phyloP scores from a whole-genome alignment of 2,329 filamentous ascomycete species.

The Aspergillus aculeatus region DNA sequence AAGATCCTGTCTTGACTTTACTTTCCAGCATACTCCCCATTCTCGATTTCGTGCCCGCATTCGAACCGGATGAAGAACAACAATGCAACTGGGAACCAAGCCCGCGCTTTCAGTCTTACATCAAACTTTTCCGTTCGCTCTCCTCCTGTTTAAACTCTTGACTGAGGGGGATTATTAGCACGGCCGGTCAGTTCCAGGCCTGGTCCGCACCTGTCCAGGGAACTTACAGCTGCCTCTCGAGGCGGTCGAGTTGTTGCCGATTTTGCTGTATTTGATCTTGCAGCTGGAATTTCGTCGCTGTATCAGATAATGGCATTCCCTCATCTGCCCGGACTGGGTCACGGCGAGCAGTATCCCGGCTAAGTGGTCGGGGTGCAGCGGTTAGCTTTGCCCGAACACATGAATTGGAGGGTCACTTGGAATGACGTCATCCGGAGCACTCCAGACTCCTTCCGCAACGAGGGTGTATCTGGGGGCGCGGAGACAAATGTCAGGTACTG shows the following conservation, averaged over 20 bases:
- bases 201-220: background rate
- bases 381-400: too few species aligned
- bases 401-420: too few species aligned
- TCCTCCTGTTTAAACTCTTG: background rate
- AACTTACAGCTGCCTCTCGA: constrained; percentile 29
- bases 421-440: constrained; percentile 22
- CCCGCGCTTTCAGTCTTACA: background rate
- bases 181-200: background rate
- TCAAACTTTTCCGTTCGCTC: background rate
- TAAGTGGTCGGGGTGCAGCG: too few species aligned
- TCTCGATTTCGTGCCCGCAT: too few species aligned
- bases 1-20: too few species aligned
- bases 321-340: too few species aligned
- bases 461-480: too few species aligned
- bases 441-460: constrained; percentile 2
- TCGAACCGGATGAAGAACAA: too few species aligned
- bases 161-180: background rate
- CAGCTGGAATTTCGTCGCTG: background rate
- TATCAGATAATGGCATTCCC: background rate
- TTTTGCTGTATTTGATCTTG: background rate
- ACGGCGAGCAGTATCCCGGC: background rate
- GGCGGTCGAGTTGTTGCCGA: constrained; percentile 20
- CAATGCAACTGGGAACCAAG: too few species aligned
- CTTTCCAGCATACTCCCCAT: too few species aligned
- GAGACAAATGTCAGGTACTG: too few species aligned